Conservation (phyloP, 1,284 basidiomycete species). For the Cerioporus squamosus region DNA sequence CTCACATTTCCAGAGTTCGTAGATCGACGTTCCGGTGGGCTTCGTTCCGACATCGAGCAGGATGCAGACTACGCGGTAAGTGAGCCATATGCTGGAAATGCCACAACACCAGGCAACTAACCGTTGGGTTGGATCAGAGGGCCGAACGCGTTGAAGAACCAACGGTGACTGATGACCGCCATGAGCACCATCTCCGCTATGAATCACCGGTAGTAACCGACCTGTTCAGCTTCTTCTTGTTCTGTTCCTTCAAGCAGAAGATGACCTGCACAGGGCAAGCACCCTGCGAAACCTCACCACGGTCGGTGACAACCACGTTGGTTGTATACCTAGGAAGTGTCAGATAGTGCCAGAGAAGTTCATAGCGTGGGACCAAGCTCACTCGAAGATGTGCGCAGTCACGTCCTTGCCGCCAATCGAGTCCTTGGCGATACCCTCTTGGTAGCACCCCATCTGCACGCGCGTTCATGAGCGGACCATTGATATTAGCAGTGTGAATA, state of each 20-base stretch:
- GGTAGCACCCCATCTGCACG: constrained; percentile 89
- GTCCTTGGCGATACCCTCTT: constrained; percentile 95
- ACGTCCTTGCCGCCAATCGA: constrained; percentile 92
- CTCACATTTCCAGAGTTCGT: constrained; percentile 92
- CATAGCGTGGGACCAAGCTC: constrained; percentile 22
- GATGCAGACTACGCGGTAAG: constrained; percentile 63
- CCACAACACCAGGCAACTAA: constrained; percentile 30
- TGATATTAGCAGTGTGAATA: constrained; percentile 1
- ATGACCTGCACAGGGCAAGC: constrained; percentile 89
- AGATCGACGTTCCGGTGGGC: constrained; percentile 92
- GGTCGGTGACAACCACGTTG: constrained; percentile 77
- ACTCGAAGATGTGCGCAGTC: constrained; percentile 94
- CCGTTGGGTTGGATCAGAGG: constrained; percentile 85
- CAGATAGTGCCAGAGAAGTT: neutral
- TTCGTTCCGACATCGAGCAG: constrained; percentile 94
- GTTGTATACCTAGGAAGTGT: constrained; percentile 67
- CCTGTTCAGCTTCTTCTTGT: constrained; percentile 91
- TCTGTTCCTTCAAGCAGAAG: constrained; percentile 95
- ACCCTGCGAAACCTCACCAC: constrained; percentile 85
- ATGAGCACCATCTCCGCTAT: constrained; percentile 1
- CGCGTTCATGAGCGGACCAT: neutral
- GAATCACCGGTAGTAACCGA: neutral
- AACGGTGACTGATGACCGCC: constrained; percentile 68
- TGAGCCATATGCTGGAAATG: neutral
- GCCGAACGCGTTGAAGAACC: constrained; percentile 98